Conservation (phyloP, 2,329 filamentous ascomycete genomes). For the Exophiala mesophila region DNA sequence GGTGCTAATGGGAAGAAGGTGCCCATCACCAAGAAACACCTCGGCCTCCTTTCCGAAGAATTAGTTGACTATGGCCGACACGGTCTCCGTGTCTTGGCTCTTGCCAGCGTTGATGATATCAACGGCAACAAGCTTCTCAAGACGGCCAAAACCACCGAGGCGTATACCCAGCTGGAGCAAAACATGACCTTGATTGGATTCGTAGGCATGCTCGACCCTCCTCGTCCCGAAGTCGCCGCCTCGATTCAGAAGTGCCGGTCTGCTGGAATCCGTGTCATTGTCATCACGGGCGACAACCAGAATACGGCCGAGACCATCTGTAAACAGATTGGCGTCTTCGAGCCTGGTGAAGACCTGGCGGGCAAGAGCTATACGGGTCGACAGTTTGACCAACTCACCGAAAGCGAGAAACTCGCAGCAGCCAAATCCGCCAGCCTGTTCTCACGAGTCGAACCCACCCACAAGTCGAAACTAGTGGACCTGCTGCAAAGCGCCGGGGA, state of each 20-base stretch:
- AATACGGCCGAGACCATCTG: slow-evolving; percentile 98
- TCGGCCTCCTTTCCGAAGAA: slow-evolving; percentile 68
- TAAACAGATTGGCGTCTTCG: slow-evolving; percentile 93
- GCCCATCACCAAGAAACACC: slow-evolving; percentile 63
- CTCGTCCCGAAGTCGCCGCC: slow-evolving; percentile 79
- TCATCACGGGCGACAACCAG: slow-evolving; percentile 97
- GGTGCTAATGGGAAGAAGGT: slow-evolving; percentile 76
- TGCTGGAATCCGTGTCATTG: slow-evolving; percentile 92
- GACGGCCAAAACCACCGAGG: slow-evolving; percentile 72
- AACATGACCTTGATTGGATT: slow-evolving; percentile 91
- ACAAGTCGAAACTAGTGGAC: slow-evolving; percentile 98
- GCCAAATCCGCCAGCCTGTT: slow-evolving; percentile 85
- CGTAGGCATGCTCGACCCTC: slow-evolving; percentile 94
- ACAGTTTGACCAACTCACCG: slow-evolving; percentile 82
- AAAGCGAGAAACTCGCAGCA: slow-evolving; percentile 74
- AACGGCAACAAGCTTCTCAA: slow-evolving; percentile 63
- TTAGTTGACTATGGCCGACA: slow-evolving; percentile 85
- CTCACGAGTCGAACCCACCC: slow-evolving; percentile 88
- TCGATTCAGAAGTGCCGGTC: slow-evolving; percentile 87
- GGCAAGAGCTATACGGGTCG: slow-evolving; percentile 95
- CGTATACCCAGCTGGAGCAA: slow-evolving; percentile 85
- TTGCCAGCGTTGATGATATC: slow-evolving; percentile 78
- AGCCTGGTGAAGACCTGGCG: slow-evolving; percentile 69
- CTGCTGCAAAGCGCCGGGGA: slow-evolving; percentile 88
- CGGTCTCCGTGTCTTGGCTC: slow-evolving; percentile 88